Evolutionary conservation across 345 rosid species (phyloP).

Genomic region (Mallotus nudiflorus): DNA sequence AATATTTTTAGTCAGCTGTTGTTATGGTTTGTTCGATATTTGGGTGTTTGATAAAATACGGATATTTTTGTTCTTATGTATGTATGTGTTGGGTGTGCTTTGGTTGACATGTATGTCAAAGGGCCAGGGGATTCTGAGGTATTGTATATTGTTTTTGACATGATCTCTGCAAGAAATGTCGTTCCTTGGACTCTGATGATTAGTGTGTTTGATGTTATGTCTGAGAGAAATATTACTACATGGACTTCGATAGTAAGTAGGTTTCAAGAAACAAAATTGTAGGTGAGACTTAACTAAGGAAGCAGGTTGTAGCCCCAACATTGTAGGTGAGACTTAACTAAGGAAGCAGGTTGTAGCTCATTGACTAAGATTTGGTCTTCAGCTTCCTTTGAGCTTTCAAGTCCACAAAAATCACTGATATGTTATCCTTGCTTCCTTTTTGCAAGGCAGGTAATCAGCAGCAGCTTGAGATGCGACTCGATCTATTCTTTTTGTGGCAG

Average conservation of each 20-base stretch:
- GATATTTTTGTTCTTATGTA: slow-evolving; percentile 53
- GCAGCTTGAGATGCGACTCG: slow-evolving; percentile 20
- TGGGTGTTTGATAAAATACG: slow-evolving; percentile 56
- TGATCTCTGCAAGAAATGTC: slow-evolving; percentile 57
- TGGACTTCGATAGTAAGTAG: slow-evolving; percentile 75
- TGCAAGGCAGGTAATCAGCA: slow-evolving; percentile 37
- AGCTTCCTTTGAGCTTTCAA: slow-evolving; percentile 34
- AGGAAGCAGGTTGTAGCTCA: slow-evolving; percentile 34
- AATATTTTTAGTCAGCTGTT: slow-evolving; percentile 65
- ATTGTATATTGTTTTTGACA: slow-evolving; percentile 57
- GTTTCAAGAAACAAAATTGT: too few species aligned
- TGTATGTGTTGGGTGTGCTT: slow-evolving; percentile 62
- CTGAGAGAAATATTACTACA: slow-evolving; percentile 52
- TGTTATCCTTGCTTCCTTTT: slow-evolving; percentile 37
- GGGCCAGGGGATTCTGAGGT: slow-evolving; percentile 46
- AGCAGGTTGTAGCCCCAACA: background rate
- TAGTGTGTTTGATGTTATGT: too few species aligned
- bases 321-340: slow-evolving; percentile 48
- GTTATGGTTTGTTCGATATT: slow-evolving; percentile 60
- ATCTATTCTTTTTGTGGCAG: slow-evolving; percentile 34
- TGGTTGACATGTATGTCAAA: slow-evolving; percentile 62
- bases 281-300: slow-evolving; percentile 55
- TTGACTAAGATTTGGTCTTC: slow-evolving; percentile 55
- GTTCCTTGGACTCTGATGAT: slow-evolving; percentile 75
- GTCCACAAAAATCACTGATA: slow-evolving; percentile 39